phyloP scores from a whole-genome alignment of 1,139 yeast genomes.

The Magnusiomyces ingens region DNA sequence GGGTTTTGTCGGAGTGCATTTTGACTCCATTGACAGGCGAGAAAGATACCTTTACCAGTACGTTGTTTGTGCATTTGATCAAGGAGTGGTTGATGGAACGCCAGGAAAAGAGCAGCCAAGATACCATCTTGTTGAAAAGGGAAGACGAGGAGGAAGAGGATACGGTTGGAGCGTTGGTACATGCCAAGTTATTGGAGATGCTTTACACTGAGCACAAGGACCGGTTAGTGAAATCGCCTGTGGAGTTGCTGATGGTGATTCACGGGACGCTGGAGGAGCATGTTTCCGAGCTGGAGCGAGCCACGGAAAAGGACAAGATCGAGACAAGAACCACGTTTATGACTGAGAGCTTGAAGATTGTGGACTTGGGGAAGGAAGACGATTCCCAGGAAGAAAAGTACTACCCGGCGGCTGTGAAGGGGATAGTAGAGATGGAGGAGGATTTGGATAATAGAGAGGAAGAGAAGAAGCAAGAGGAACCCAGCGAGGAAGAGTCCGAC shows the following conservation, averaged over 20 bases:
- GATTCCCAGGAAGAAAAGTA: slow-evolving; percentile 5
- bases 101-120: neutral
- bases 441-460: slow-evolving; percentile 25
- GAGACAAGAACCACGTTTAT: neutral
- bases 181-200: slow-evolving; percentile 58
- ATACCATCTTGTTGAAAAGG: slow-evolving; percentile 3
- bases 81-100: slow-evolving; percentile 49
- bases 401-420: neutral
- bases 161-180: slow-evolving; percentile 52
- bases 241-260: slow-evolving; percentile 52
- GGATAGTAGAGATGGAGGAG: slow-evolving; percentile 11
- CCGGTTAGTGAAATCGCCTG: slow-evolving; percentile 54
- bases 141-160: slow-evolving; percentile 35
- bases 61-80: slow-evolving; percentile 47
- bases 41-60: slow-evolving; percentile 41
- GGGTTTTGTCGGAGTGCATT: slow-evolving; percentile 39
- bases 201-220: slow-evolving; percentile 57
- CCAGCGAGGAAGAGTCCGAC: slow-evolving; percentile 27
- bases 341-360: neutral
- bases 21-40: slow-evolving; percentile 30
- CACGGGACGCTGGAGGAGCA: slow-evolving; percentile 40
- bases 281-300: slow-evolving; percentile 16
- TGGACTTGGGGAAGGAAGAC: slow-evolving; percentile 8
- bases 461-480: slow-evolving; percentile 24
- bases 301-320: neutral